phyloP scores from a whole-genome alignment of 208 protist genomes.

The Leishmania tarentolae region DNA sequence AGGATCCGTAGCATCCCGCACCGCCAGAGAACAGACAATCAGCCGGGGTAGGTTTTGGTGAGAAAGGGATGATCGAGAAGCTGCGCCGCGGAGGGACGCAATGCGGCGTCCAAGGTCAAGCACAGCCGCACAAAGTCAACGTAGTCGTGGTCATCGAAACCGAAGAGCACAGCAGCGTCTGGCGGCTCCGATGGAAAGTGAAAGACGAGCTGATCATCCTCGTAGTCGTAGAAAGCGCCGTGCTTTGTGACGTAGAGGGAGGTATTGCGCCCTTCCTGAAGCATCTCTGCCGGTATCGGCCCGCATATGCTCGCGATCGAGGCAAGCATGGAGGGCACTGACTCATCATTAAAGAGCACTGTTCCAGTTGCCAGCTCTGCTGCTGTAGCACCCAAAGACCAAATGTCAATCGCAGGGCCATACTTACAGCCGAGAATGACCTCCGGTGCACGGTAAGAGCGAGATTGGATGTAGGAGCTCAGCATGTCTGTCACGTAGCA shows the following conservation, averaged over 20 bases:
- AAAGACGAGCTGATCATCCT: slow-evolving; percentile 57
- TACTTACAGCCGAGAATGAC: slow-evolving; percentile 88
- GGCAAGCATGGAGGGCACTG: slow-evolving; percentile 61
- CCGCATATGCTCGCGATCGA: slow-evolving; percentile 72
- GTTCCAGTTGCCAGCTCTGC: slow-evolving; percentile 94
- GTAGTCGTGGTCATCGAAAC: slow-evolving; percentile 58
- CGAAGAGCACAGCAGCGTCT: slow-evolving; percentile 43
- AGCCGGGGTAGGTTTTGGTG: slow-evolving; percentile 24
- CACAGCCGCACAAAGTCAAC: slow-evolving; percentile 79
- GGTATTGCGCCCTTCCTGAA: slow-evolving; percentile 92
- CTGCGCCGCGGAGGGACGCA: slow-evolving; percentile 55
- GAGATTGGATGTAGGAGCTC: slow-evolving; percentile 92
- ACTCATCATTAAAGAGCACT: slow-evolving; percentile 89
- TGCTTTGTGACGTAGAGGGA: slow-evolving; percentile 93
- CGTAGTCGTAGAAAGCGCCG: slow-evolving; percentile 79
- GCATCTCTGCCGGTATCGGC: slow-evolving; percentile 67
- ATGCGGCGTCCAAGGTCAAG: slow-evolving; percentile 58
- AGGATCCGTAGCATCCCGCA: not conserved
- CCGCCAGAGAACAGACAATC: not conserved
- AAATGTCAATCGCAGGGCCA: slow-evolving; percentile 87
- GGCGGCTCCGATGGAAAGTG: slow-evolving; percentile 61
- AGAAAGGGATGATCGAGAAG: slow-evolving; percentile 77
- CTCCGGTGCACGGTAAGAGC: slow-evolving; percentile 95
- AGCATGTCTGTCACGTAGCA: slow-evolving; percentile 75
- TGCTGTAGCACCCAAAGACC: slow-evolving; percentile 92